These are phyloP conservation scores for Claviceps monticola DNA, from an alignment of 2,329 filamentous ascomycete species.

Conservation along the genomic window DNA sequence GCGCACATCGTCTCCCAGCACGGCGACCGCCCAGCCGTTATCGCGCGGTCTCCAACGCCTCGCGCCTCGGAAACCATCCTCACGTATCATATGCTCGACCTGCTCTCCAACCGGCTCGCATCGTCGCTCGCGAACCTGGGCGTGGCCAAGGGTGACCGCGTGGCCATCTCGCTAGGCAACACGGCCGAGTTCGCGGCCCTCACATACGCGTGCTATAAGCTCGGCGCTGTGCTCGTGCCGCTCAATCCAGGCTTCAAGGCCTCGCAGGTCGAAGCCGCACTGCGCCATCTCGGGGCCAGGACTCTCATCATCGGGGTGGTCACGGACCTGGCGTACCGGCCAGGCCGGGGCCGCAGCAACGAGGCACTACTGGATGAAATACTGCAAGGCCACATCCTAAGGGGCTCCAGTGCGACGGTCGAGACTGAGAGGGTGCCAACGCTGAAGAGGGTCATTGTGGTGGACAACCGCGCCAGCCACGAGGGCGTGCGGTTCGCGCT, in stretches of 20 bases:
- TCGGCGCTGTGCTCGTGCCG: slow-evolving; percentile 88
- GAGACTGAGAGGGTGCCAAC: slow-evolving; percentile 44
- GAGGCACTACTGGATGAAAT: slow-evolving; percentile 31
- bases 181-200: slow-evolving; percentile 69
- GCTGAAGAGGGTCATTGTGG: slow-evolving; percentile 55
- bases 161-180: slow-evolving; percentile 80
- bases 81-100: slow-evolving; percentile 64
- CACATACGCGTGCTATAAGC: slow-evolving; percentile 83
- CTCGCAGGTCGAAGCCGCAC: slow-evolving; percentile 61
- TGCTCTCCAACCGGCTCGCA: slow-evolving; percentile 62
- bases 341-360: slow-evolving; percentile 40
- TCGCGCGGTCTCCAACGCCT: slow-evolving; percentile 33
- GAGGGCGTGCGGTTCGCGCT: slow-evolving; percentile 29
- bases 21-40: slow-evolving; percentile 50
- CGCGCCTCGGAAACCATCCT: slow-evolving; percentile 40
- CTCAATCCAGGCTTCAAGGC: slow-evolving; percentile 83
- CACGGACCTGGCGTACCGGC: slow-evolving; percentile 63
- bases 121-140: slow-evolving; percentile 54
- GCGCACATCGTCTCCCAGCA: slow-evolving; percentile 45
- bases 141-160: slow-evolving; percentile 68
- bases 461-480: slow-evolving; percentile 57
- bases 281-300: slow-evolving; percentile 59
- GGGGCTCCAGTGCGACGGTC: slow-evolving; percentile 14
- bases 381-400: slow-evolving; percentile 9
- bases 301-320: slow-evolving; percentile 78